These are phyloP conservation scores for Chrysoporthe puriensis DNA, from an alignment of 2,329 filamentous ascomycete genomes.

Conservation along the genomic window DNA sequence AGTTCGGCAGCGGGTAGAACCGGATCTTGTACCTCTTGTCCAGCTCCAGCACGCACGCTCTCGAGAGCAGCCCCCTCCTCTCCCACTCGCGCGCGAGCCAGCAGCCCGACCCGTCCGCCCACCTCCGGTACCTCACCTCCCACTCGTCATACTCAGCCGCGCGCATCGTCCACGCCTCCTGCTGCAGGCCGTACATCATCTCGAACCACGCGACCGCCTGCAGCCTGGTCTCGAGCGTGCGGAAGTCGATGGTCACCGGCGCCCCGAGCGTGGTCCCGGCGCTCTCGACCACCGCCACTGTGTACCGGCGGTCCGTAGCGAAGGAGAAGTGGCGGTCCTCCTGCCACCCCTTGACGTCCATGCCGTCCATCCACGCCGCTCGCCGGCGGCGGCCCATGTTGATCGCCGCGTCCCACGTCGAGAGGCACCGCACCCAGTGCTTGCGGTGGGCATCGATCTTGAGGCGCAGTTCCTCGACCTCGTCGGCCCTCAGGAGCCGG, in stretches of 20 bases:
- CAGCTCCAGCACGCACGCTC: not conserved
- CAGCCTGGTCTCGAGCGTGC: constrained; percentile 13
- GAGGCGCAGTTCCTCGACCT: not conserved
- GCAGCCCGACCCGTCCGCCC: not conserved
- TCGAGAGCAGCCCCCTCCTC: not conserved
- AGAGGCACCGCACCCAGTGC: not conserved
- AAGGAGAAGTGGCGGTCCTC: not conserved
- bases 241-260: constrained; percentile 5
- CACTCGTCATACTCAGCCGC: not conserved
- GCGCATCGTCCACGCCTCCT: too few species aligned
- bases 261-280: not conserved
- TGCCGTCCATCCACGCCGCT: not conserved
- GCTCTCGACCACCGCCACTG: not conserved
- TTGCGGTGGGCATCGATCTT: not conserved
- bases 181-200: rapidly evolving
- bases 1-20: not conserved
- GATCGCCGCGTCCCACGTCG: not conserved
- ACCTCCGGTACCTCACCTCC: not conserved
- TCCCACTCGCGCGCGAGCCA: not conserved
- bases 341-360: not conserved
- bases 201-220: constrained; percentile 8
- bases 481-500: not conserved
- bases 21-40: not conserved
- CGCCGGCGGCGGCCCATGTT: not conserved
- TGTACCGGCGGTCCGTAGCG: not conserved